Evolutionary conservation across 2,329 filamentous ascomycete species (phyloP).

Genomic region (Epichloe brachyelytri): DNA sequence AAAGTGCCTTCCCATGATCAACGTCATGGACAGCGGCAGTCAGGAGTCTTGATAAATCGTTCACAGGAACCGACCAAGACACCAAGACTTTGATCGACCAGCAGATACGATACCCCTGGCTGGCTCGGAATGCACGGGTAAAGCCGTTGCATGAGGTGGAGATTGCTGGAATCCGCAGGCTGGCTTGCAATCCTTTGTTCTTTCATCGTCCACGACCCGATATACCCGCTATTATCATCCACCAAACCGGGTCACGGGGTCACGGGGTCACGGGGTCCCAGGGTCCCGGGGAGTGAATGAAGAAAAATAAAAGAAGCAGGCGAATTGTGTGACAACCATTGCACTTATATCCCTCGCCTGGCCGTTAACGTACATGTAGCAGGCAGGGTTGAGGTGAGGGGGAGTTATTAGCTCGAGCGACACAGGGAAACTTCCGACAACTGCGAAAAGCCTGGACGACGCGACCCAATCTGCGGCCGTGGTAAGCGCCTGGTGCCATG

Average conservation of each 20-base stretch:
- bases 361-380: too few relatives aligned
- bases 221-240: neutral
- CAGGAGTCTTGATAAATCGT: too few relatives aligned
- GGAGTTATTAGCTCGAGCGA: neutral
- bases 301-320: neutral
- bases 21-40: too few relatives aligned
- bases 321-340: too few relatives aligned
- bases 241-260: neutral
- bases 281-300: too few relatives aligned
- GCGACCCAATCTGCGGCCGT: conserved; percentile 6
- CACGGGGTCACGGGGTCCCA: too few relatives aligned
- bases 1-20: too few relatives aligned
- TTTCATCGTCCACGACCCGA: neutral
- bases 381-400: too few relatives aligned
- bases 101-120: neutral
- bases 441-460: conserved; percentile 3
- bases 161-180: neutral
- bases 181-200: neutral
- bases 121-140: neutral
- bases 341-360: too few relatives aligned
- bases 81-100: neutral
- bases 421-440: neutral
- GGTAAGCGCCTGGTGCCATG: conserved; percentile 7
- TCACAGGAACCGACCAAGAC: neutral
- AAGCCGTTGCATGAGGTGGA: neutral